Conservation (phyloP, 441 rosid genomes). For the California macrophylla region DNA sequence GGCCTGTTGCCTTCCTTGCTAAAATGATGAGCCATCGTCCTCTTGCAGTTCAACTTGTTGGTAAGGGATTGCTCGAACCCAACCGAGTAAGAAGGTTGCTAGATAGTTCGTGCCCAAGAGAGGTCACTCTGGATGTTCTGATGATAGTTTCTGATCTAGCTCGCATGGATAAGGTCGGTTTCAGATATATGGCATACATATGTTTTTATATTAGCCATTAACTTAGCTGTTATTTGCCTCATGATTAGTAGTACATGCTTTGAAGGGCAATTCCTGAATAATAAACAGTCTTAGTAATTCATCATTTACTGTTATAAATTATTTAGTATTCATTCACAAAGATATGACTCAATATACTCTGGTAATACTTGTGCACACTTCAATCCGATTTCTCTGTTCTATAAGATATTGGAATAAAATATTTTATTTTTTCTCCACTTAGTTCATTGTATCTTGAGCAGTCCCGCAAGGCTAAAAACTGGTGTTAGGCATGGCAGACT, state of each 20-base stretch:
- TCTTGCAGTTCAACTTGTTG: conserved; percentile 76
- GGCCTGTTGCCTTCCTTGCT: conserved; percentile 85
- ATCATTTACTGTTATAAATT: background rate
- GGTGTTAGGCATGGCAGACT: background rate
- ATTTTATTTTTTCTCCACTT: conserved; percentile 3
- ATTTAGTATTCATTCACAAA: background rate
- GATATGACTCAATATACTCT: background rate
- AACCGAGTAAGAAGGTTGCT: conserved; percentile 67
- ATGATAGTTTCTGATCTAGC: conserved; percentile 92
- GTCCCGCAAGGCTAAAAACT: background rate
- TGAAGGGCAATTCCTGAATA: background rate
- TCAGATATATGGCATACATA: conserved; percentile 8
- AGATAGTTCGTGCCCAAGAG: conserved; percentile 58
- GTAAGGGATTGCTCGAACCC: conserved; percentile 73
- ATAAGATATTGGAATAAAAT: background rate
- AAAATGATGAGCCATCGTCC: conserved; percentile 70
- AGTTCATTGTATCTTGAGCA: background rate
- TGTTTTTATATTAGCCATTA: background rate
- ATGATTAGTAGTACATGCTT: background rate
- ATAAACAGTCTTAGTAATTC: conserved; percentile 1
- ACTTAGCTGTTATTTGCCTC: background rate
- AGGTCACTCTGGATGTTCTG: conserved; percentile 67
- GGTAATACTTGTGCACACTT: background rate
- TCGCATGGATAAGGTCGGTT: conserved; percentile 84
- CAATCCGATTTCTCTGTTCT: background rate